Conservation (phyloP, 306 rosid species). For the Parietaria judaica region DNA sequence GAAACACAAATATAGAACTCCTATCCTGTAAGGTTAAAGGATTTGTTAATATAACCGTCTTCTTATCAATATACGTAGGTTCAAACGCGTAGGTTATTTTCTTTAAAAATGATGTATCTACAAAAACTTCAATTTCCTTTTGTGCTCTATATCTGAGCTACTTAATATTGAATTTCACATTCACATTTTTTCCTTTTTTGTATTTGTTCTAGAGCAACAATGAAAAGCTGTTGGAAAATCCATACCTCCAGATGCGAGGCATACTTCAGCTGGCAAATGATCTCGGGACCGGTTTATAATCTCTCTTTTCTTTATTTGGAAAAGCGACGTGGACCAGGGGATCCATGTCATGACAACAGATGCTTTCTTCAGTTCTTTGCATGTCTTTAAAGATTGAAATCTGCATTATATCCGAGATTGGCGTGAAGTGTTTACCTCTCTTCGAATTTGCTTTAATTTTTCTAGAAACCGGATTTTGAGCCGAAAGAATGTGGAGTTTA, state of each 20-base stretch:
- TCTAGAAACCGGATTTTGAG: constrained; percentile 19
- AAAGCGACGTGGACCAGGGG: constrained; percentile 12
- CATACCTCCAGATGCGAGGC: constrained; percentile 99
- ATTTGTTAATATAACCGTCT: no score
- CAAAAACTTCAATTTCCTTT: not conserved
- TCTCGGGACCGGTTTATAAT: constrained; percentile 69
- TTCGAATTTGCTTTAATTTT: constrained; percentile 26
- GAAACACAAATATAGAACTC: no score
- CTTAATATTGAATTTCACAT: constrained; percentile 1
- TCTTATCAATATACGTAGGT: no score
- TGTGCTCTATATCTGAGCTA: not conserved
- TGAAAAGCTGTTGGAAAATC: constrained; percentile 95
- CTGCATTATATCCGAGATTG: constrained; percentile 22
- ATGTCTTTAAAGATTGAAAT: constrained; percentile 22
- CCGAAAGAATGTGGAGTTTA: constrained; percentile 4
- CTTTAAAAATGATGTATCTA: no score
- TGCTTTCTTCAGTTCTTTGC: constrained; percentile 17
- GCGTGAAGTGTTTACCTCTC: constrained; percentile 21
- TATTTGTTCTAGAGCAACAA: constrained; percentile 66
- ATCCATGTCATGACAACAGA: constrained; percentile 18
- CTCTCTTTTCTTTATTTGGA: constrained; percentile 32
- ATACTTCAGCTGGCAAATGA: constrained; percentile 92
- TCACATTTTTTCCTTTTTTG: constrained; percentile 9
- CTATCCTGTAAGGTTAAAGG: no score
- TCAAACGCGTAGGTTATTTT: no score